Evolutionary conservation across 2,329 filamentous ascomycete species (phyloP).

Genomic region (Cryphonectria parasitica): DNA sequence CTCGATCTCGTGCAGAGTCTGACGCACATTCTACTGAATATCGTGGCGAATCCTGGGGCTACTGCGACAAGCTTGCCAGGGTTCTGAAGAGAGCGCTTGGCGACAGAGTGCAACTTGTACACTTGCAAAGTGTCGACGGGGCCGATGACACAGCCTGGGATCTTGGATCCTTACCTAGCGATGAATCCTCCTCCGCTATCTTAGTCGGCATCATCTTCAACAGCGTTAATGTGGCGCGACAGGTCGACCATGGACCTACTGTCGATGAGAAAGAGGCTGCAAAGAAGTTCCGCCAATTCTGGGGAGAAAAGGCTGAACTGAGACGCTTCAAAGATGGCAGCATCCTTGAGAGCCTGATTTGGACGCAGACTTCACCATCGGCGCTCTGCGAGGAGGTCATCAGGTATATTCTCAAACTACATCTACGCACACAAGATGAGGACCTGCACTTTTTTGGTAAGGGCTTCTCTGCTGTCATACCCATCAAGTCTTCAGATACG

Average conservation of each 20-base stretch:
- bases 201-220: conserved; percentile 74
- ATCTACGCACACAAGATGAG: conserved; percentile 64
- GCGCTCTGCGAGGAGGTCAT: conserved; percentile 82
- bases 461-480: conserved; percentile 54
- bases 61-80: conserved; percentile 63
- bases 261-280: conserved; percentile 86
- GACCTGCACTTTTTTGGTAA: conserved; percentile 57
- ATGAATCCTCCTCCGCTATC: conserved; percentile 41
- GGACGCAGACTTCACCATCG: conserved; percentile 66
- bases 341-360: conserved; percentile 90
- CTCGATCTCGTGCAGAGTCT: conserved; percentile 17
- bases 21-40: conserved; percentile 38
- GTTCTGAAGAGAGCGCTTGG: conserved; percentile 73
- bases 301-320: conserved; percentile 92
- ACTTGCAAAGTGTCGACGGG: conserved; percentile 44
- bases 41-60: conserved; percentile 48
- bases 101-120: conserved; percentile 72
- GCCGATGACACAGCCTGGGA: conserved; percentile 48
- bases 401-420: conserved; percentile 69
- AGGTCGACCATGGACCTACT: conserved; percentile 85
- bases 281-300: conserved; percentile 83
- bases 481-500: conserved; percentile 51
- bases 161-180: conserved; percentile 44
- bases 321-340: conserved; percentile 94
- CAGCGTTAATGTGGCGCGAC: conserved; percentile 69